A percentile compares a stretch with the other conserved stretches of the same genome.
Conservation (phyloP, 352 stramenopile species). For the Globisporangium iwayamae region DNA sequence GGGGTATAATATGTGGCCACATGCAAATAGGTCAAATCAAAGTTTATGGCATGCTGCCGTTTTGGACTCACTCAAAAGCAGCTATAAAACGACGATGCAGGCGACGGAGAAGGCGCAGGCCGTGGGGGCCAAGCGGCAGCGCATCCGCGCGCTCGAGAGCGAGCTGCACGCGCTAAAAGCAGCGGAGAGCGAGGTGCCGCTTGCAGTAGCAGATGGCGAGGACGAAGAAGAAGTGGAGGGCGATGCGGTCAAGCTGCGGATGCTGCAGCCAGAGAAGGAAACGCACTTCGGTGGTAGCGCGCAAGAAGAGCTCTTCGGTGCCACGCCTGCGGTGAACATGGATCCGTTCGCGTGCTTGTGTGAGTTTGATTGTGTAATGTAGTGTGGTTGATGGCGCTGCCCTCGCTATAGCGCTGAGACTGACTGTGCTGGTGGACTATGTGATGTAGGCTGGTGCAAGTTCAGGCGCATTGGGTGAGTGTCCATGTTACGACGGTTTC, state of each 20-base stretch:
- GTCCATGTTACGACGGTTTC: too few relatives aligned
- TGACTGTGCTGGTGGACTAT: not conserved
- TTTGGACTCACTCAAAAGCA: not conserved
- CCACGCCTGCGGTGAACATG: constrained; percentile 14
- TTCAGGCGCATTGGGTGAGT: constrained; percentile 44
- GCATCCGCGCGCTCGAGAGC: constrained; percentile 13
- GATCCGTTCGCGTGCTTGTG: constrained; percentile 58
- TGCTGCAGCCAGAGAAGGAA: not conserved
- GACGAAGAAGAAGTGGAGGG: not conserved
- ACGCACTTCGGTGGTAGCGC: not conserved
- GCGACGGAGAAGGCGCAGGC: not conserved
- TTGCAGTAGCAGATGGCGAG: not conserved
- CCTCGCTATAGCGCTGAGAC: not conserved
- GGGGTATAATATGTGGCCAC: too few relatives aligned
- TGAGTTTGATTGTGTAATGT: constrained; percentile 10
- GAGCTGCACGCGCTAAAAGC: constrained; percentile 6
- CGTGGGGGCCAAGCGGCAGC: not conserved
- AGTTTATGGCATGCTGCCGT: too few relatives aligned
- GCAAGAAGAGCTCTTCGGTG: not conserved
- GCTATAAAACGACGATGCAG: not conserved
- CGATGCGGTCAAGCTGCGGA: not conserved
- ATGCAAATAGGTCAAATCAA: too few relatives aligned
- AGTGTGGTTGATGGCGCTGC: not conserved
- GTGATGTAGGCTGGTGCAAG: constrained; percentile 36
- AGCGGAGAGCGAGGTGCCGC: not conserved